Base-by-base conservation (phyloP, 208 protist genomes). In the Sergeia podlipaevii region DNA sequence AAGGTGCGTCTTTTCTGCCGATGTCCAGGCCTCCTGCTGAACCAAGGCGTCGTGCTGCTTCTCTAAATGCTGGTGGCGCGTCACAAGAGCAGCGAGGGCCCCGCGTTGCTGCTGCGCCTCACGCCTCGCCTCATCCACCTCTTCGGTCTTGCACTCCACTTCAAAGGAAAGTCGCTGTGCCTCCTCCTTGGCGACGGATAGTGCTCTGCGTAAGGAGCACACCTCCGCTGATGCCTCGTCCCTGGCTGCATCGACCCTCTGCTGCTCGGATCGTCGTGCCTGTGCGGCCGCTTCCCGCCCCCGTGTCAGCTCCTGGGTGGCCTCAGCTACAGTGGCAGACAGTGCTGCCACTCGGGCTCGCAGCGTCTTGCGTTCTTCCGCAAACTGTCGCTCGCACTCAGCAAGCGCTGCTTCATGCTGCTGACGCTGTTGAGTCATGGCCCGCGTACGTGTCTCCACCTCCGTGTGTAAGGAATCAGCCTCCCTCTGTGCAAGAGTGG, bases 21-120 rank as follows among this genome's bases (percentile, higher is more conserved):
- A 32, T 1, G 74, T 11, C 80, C 80, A 86, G 55, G 77, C 75
- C 63, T 77, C 73, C 39, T 73, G 78, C 66, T 87, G 85, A 26
- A 57, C 64, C 4, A 74, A 70, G 27, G 38, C 65, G 34, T 75
- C 71, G 36, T 78, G 60, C 41, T 77, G 47, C 8, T 46, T 44
- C 38, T 69, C 50, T 11, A 69, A 17, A 2, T 70, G 41, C 34
- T 74, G 66, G 38, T 60, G 30, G 51, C 69, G 64, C 33, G 60
- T 55, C 10, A 36, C 32, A 17, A 71, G 48, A 5, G 59, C 50
- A 37, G 36, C 66, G 52, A 39, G 61, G 29, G 43, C 52, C 48
- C 44, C 24, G 34, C 73, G 41, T 29, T 55, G 29, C 44, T 80
- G 61, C 27, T 54, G 33, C 27, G 52, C 34, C 17, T 34, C 32